Evolutionary conservation across 1,284 basidiomycete species (phyloP).

Genomic region (Apiotrichum laibachii): DNA sequence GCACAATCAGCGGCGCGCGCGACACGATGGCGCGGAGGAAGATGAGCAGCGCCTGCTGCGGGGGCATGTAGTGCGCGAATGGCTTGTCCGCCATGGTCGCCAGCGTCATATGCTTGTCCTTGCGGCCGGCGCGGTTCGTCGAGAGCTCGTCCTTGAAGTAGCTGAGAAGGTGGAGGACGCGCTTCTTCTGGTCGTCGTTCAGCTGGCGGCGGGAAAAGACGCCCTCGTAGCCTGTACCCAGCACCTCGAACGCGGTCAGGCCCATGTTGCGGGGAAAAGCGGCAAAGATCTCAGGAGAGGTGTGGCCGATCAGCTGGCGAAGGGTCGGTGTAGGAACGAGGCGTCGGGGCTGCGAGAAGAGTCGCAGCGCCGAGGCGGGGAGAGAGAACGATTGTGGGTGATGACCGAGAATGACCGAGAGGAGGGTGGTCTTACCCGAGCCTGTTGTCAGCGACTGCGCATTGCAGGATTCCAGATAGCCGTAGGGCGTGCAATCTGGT

Average conservation of each 20-base stretch:
- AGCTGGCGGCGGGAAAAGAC: conserved; percentile 62
- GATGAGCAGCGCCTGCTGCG: conserved; percentile 73
- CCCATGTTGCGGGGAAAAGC: conserved; percentile 77
- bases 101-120: conserved; percentile 6
- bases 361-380: conserved; percentile 56
- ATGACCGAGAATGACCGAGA: conserved; percentile 88
- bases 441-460: conserved; percentile 54
- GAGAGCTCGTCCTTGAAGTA: conserved; percentile 53
- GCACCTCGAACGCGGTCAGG: conserved; percentile 70
- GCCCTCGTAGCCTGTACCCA: conserved; percentile 82
- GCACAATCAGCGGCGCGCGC: conserved; percentile 65
- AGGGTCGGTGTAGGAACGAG: conserved; percentile 61
- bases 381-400: conserved; percentile 88
- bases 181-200: conserved; percentile 52
- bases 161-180: conserved; percentile 58
- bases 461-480: neutral
- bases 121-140: conserved; percentile 2
- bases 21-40: conserved; percentile 78
- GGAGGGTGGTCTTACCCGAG: conserved; percentile 90
- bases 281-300: conserved; percentile 85
- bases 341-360: conserved; percentile 70
- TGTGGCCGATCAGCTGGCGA: conserved; percentile 67
- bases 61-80: conserved; percentile 64
- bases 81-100: conserved; percentile 47
- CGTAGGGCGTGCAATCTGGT: neutral